These are phyloP conservation scores for Xylaria sp. DNA, from an alignment of 2,329 filamentous ascomycete genomes.

Conservation along the genomic window DNA sequence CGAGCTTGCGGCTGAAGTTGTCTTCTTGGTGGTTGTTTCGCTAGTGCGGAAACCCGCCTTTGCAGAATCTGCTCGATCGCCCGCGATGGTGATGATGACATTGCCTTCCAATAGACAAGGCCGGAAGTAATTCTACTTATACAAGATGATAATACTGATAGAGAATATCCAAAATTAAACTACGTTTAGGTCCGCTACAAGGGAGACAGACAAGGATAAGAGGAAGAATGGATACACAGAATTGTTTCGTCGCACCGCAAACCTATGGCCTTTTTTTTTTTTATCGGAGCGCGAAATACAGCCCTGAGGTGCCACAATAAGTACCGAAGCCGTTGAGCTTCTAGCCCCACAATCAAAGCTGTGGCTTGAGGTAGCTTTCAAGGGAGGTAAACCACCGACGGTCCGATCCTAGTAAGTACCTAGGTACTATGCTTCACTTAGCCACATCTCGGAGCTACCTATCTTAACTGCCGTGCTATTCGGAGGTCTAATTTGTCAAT, in stretches of 20 bases:
- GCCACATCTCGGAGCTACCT: conserved; percentile 1
- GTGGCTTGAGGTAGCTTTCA: neutral
- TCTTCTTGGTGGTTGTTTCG: conserved; percentile 27
- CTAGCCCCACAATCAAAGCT: neutral
- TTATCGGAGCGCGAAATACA: conserved; percentile 1
- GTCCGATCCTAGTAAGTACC: neutral
- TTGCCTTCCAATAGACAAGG: conserved; percentile 1
- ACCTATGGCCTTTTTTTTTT: neutral
- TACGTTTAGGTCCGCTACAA: neutral
- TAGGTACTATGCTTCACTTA: neutral
- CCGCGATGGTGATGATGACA: conserved; percentile 33
- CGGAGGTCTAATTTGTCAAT: conserved; percentile 27
- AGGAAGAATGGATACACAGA: neutral
- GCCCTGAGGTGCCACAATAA: neutral
- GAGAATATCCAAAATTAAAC: neutral
- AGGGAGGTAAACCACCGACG: neutral
- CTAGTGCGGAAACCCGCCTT: conserved; percentile 33
- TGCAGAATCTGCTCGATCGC: conserved; percentile 39
- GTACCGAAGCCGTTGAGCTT: neutral
- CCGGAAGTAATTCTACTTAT: neutral
- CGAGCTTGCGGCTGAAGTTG: conserved; percentile 37
- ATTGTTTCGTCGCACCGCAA: neutral
- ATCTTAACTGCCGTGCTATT: neutral
- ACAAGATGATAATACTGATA: neutral
- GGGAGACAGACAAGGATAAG: neutral